Evolutionary conservation across 2,329 filamentous ascomycete species (phyloP).

Genomic region (Colletotrichum liaoningense): DNA sequence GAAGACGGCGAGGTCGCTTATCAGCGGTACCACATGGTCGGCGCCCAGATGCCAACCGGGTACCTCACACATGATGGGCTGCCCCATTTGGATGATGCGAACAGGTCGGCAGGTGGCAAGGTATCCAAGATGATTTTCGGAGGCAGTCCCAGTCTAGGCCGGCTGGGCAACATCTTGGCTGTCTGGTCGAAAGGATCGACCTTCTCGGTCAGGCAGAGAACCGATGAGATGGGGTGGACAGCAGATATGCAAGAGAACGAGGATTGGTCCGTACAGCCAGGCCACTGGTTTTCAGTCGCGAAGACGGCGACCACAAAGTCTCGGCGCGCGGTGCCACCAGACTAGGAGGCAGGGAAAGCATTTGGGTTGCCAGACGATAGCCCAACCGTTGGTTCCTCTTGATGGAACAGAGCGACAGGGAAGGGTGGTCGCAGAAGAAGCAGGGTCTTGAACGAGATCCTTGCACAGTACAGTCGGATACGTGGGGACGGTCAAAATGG

Average conservation of each 20-base stretch:
- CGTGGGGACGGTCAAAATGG: constrained; percentile 10
- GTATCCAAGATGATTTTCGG: constrained; percentile 18
- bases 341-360: not conserved
- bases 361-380: not conserved
- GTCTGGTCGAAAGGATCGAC: constrained; percentile 23
- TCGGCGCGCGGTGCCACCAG: constrained; percentile 7
- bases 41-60: constrained; percentile 15
- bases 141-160: constrained; percentile 20
- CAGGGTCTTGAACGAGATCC: not conserved
- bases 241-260: constrained; percentile 24
- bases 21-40: constrained; percentile 28
- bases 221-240: constrained; percentile 23
- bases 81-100: not conserved
- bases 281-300: constrained; percentile 3
- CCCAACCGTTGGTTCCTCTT: not conserved
- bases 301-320: constrained; percentile 5
- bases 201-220: constrained; percentile 35
- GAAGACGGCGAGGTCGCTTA: constrained; percentile 22
- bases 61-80: constrained; percentile 7
- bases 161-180: constrained; percentile 30
- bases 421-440: not conserved
- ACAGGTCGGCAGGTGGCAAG: constrained; percentile 23
- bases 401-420: not conserved
- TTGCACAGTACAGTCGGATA: constrained; percentile 6
- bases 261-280: constrained; percentile 23